phyloP scores from a whole-genome alignment of 2,329 filamentous ascomycete genomes.

The Fusarium nelsonii region DNA sequence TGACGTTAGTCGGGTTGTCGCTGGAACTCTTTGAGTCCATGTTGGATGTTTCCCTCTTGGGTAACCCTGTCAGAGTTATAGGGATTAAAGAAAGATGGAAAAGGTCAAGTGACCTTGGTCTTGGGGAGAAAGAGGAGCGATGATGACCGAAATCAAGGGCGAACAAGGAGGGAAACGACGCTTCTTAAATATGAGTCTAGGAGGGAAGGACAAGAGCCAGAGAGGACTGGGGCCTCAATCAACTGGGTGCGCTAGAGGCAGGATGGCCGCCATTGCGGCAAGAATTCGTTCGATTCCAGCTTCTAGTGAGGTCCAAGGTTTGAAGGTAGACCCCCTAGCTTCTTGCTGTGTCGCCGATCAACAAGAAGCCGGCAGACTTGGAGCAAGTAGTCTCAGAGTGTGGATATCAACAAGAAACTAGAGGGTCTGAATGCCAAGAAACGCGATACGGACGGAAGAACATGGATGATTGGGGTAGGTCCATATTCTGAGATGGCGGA shows the following conservation, averaged over 20 bases:
- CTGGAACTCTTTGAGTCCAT: slow-evolving; percentile 42
- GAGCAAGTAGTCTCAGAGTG: slow-evolving; percentile 21
- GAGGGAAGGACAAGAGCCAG: slow-evolving; percentile 10
- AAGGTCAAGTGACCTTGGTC: slow-evolving; percentile 36
- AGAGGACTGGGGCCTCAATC: slow-evolving; percentile 12
- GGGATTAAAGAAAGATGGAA: slow-evolving; percentile 25
- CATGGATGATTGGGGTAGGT: slow-evolving; percentile 44
- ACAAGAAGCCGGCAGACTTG: slow-evolving; percentile 14
- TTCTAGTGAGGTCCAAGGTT: slow-evolving; percentile 14
- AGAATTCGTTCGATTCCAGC: slow-evolving; percentile 12
- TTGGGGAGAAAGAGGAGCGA: slow-evolving; percentile 23
- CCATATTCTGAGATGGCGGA: slow-evolving; percentile 29
- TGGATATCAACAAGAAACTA: slow-evolving; percentile 23
- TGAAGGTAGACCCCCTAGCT: slow-evolving; percentile 23
- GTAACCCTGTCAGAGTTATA: slow-evolving; percentile 8
- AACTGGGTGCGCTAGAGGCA: slow-evolving; percentile 1
- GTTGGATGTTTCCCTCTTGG: slow-evolving; percentile 24
- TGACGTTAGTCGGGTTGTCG: slow-evolving; percentile 40
- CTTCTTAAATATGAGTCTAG: slow-evolving; percentile 40
- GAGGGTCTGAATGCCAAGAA: slow-evolving; percentile 38
- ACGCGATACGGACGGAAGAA: slow-evolving; percentile 43
- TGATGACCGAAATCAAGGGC: slow-evolving; percentile 18
- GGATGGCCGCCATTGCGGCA: slow-evolving; percentile 21
- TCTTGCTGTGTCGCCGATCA: slow-evolving; percentile 32
- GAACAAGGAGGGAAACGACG: slow-evolving; percentile 15